Evolutionary conservation across 2,329 filamentous ascomycete genomes (phyloP).

Genomic region (Cercospora citrullina): DNA sequence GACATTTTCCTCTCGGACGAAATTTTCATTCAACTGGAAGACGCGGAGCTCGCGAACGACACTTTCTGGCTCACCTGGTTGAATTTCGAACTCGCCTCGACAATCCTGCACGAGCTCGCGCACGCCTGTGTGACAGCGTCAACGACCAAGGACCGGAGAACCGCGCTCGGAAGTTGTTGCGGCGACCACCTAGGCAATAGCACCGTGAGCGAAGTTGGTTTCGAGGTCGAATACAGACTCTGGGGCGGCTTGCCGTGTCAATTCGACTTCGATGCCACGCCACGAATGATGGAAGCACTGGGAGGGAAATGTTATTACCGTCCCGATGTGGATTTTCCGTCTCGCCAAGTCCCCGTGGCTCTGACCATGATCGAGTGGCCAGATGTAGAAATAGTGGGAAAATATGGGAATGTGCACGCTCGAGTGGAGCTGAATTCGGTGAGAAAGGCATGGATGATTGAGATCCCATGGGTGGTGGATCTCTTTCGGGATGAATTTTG

Average conservation of each 20-base stretch:
- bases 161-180: neutral
- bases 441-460: neutral
- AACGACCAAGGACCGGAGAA: neutral
- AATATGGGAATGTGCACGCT: neutral
- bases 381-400: neutral
- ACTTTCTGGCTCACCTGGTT: neutral
- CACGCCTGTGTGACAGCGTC: neutral
- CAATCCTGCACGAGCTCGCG: neutral
- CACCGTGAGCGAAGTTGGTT: neutral
- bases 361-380: neutral
- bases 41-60: neutral
- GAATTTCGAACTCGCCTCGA: neutral
- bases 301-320: neutral
- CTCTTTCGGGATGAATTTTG: neutral
- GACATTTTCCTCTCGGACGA: neutral
- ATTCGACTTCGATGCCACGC: neutral
- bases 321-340: neutral
- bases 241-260: neutral
- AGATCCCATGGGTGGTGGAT: neutral
- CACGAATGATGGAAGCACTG: neutral
- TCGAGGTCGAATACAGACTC: neutral
- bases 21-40: neutral
- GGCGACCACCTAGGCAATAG: neutral
- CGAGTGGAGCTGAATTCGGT: neutral
- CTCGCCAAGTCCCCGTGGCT: neutral